Percentiles rank a stretch among this genome's conserved stretches.
phyloP scores from a whole-genome alignment of 2,329 filamentous ascomycete species.

The Teratosphaeriaceae sp. region DNA sequence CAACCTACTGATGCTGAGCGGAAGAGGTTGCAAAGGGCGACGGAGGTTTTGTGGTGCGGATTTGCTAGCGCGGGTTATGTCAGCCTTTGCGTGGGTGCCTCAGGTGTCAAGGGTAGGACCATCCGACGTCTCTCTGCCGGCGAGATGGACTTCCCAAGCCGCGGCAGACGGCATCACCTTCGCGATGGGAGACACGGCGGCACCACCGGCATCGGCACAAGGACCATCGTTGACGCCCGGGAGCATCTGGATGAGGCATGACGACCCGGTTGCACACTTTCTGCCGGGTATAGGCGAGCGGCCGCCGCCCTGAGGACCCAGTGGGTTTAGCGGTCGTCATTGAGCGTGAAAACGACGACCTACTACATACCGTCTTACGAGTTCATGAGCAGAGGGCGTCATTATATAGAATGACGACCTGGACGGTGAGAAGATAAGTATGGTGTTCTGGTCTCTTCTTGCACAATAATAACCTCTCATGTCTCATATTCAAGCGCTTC shows the following conservation, averaged over 20 bases:
- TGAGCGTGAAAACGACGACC: neutral
- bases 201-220: too few relatives aligned
- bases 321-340: slow-evolving; percentile 3
- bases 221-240: too few relatives aligned
- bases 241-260: too few relatives aligned
- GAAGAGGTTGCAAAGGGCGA: slow-evolving; percentile 9
- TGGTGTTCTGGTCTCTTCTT: too few relatives aligned
- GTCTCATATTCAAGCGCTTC: neutral
- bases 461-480: too few relatives aligned
- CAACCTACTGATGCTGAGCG: slow-evolving; percentile 15
- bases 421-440: neutral
- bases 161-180: too few relatives aligned
- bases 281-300: neutral
- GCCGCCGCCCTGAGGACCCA: neutral
- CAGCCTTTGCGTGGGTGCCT: too few relatives aligned
- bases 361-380: neutral
- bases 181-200: too few relatives aligned
- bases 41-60: neutral
- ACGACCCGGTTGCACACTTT: too few relatives aligned
- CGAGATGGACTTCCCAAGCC: too few relatives aligned
- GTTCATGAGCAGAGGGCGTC: neutral
- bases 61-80: neutral
- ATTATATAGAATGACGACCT: neutral
- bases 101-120: neutral
- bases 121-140: too few relatives aligned